Base-by-base conservation (phyloP, 192 early-diverging fungal species). In the Dissophora ornata region DNA sequence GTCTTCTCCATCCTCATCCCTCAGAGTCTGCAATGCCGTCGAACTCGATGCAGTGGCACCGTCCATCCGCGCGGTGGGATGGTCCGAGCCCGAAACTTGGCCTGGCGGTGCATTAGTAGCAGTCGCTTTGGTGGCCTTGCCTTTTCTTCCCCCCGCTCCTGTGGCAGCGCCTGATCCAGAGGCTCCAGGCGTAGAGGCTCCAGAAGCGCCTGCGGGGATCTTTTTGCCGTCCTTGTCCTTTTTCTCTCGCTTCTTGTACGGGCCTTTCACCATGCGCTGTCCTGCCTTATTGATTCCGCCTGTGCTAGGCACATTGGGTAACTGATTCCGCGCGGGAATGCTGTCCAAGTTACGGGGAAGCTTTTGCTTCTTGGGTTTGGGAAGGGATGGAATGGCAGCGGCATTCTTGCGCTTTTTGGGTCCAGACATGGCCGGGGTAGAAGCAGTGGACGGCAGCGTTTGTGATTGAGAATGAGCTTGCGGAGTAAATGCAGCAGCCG, bases 201-300 rank as follows among this genome's bases (percentile, higher is more conserved):
- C 38, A 32, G 47, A 18, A 3, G 38, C 28, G 12, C 45, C 45
- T 2, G 36, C 56, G 21, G 49, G 36, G 4, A 52, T 53, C 22
- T 61, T 55, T 34, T 66, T 75, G 0, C 57, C 63, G 32, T 71
- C 47, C 21, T 75, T 67, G 21, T 75, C 71, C 25, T 75, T 75
- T 41, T 75, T 75, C 41, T 75, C 71, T 2, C 71, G 62, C 24
- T 75, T 75, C 54, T 75, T 75, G 36, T 75, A 75, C 16, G 71
- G 71, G 3, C 71, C 71, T 25, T 75, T 75, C 1, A 67, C 63
- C 62, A 67, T 75, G 24, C 63, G 57, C 30, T 75, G 62, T 18
- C 62, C 71, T 1, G 71, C 22, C 34, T 67, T 67, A 44, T 33
- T 58, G 9, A 53, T 28, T 0, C 61, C 71, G 1, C 57, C 63